phyloP scores from a whole-genome alignment of 768 basidiomycete genomes.

The Agrocybe praecox region DNA sequence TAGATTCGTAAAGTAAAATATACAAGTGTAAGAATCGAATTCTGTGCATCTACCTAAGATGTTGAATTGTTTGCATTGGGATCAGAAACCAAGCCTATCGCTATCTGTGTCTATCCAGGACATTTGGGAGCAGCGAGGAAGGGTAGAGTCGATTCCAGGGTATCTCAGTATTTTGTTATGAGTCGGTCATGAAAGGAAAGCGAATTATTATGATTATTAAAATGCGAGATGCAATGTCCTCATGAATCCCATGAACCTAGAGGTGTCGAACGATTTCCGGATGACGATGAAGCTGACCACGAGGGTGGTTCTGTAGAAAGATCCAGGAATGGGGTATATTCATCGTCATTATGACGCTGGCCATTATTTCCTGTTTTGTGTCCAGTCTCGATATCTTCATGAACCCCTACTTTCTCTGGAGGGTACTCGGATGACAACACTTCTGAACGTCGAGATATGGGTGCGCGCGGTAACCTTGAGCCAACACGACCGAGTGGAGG shows the following conservation, averaged over 20 bases:
- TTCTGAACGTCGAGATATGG: conserved; percentile 16
- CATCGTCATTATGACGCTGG: conserved; percentile 10
- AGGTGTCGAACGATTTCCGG: conserved; percentile 14
- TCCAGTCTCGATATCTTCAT: conserved; percentile 19
- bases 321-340: conserved; percentile 16
- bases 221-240: background rate
- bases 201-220: background rate
- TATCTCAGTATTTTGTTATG: background rate
- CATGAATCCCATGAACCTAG: conserved; percentile 14
- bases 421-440: conserved; percentile 23
- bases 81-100: background rate
- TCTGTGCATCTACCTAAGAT: background rate
- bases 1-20: background rate
- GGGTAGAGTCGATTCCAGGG: conserved; percentile 1
- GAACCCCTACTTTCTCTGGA: conserved; percentile 46
- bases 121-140: background rate
- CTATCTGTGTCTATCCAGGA: background rate
- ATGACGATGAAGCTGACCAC: conserved; percentile 24
- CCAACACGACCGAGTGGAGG: conserved; percentile 23
- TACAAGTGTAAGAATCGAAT: background rate
- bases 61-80: background rate
- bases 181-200: background rate
- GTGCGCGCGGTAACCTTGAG: conserved; percentile 25
- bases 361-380: conserved; percentile 11
- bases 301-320: conserved; percentile 16